A percentile compares a stretch with the other conserved stretches of the same genome.
These are phyloP conservation scores for Trichoderma gamsii DNA, from an alignment of 495 filamentous ascomycete species.

Conservation along the genomic window DNA sequence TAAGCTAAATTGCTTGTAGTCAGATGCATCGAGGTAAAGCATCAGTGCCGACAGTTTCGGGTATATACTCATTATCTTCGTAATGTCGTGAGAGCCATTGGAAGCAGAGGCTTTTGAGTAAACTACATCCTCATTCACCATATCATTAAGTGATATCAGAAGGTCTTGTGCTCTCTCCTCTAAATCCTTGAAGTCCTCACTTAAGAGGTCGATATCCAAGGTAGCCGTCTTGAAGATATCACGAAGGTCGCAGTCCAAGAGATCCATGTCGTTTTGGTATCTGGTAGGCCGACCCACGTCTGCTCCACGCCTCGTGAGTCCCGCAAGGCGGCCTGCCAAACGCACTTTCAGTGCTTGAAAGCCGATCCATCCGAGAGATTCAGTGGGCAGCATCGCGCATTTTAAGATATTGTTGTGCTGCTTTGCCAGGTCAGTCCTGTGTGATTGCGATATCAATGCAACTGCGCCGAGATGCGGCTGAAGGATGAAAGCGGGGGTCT, in stretches of 20 bases:
- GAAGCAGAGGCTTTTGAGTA: background rate
- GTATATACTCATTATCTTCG: background rate
- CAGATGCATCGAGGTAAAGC: background rate
- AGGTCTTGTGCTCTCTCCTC: background rate
- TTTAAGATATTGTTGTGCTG: background rate
- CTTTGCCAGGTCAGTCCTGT: background rate
- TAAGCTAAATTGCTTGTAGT: background rate
- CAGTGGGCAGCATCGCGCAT: background rate
- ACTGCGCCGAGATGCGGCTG: too few species aligned
- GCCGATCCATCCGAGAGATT: background rate
- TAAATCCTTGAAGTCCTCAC: background rate
- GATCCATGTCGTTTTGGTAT: background rate
- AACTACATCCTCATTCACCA: background rate
- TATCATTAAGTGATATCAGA: background rate
- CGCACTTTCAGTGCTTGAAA: slow-evolving; percentile 3
- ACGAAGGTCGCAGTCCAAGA: background rate
- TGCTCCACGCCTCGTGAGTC: background rate
- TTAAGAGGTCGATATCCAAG: background rate
- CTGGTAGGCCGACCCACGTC: background rate
- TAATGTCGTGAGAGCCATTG: background rate
- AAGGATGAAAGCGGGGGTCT: too few species aligned
- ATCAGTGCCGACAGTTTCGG: background rate
- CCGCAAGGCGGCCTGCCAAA: background rate
- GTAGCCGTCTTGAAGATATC: background rate
- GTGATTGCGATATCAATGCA: background rate